Evolutionary conservation across 106 monocot genomes (phyloP).

Genomic region (Chionographis japonica): DNA sequence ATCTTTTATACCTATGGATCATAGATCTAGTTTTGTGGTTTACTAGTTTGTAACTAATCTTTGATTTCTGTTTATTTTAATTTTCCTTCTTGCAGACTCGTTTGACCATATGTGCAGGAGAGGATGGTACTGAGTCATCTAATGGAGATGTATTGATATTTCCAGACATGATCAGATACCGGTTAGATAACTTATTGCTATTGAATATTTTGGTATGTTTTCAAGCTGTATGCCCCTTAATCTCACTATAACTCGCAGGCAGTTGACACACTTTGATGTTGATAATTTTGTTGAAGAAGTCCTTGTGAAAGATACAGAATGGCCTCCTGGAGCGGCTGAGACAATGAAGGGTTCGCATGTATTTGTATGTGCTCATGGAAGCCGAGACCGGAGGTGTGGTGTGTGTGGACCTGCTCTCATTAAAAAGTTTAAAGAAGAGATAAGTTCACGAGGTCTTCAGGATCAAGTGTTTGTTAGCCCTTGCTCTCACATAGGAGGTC

Average conservation of each 20-base stretch:
- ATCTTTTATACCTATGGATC: too few species aligned
- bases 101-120: constrained; percentile 89
- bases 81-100: constrained; percentile 45
- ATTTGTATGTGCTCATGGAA: constrained; percentile 92
- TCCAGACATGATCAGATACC: constrained; percentile 97
- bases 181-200: constrained; percentile 18
- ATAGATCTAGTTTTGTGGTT: too few species aligned
- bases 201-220: not conserved
- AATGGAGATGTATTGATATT: constrained; percentile 97
- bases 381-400: constrained; percentile 85
- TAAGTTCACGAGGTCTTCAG: constrained; percentile 49
- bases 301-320: constrained; percentile 73
- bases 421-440: constrained; percentile 80
- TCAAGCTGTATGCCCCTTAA: not conserved
- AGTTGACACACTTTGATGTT: constrained; percentile 83
- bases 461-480: constrained; percentile 63
- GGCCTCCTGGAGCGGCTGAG: constrained; percentile 58
- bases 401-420: constrained; percentile 82
- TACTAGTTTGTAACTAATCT: too few species aligned
- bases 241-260: constrained; percentile 37
- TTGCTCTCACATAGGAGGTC: constrained; percentile 93
- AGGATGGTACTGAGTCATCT: constrained; percentile 88
- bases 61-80: too few species aligned
- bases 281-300: constrained; percentile 87
- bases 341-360: constrained; percentile 68